phyloP scores from a whole-genome alignment of 441 rosid genomes.

The Adansonia rubrostipa region DNA sequence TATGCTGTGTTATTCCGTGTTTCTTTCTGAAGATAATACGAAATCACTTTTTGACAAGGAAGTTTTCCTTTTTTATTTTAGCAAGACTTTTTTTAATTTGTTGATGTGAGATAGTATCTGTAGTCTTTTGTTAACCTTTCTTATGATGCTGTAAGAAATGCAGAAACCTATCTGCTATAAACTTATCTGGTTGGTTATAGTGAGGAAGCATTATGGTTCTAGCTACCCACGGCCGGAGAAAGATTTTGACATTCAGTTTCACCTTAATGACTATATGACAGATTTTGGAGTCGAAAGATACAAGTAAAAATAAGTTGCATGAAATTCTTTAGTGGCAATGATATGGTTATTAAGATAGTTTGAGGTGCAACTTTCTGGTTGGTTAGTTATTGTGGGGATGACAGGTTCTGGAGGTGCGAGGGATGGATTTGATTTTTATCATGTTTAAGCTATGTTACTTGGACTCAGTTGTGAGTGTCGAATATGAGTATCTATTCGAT shows the following conservation, averaged over 20 bases:
- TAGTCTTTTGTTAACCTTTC: not conserved
- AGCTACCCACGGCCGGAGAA: not conserved
- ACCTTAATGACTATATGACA: not conserved
- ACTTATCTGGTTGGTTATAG: not conserved
- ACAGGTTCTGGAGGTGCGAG: not conserved
- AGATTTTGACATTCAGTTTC: not conserved
- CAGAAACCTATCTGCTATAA: not conserved
- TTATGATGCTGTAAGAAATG: not conserved
- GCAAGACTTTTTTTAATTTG: not conserved
- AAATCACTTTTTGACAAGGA: not conserved
- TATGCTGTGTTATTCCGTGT: not conserved
- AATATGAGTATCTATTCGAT: no score
- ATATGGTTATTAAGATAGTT: slow-evolving; percentile 13
- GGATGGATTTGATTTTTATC: not conserved
- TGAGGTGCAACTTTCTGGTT: not conserved
- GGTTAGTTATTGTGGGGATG: not conserved
- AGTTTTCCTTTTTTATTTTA: not conserved
- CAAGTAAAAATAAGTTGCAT: not conserved
- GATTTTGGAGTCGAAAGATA: not conserved
- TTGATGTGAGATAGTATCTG: not conserved
- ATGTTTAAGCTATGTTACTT: no score
- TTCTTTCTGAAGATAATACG: slow-evolving; percentile 1
- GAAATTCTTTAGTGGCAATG: not conserved
- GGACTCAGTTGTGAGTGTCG: no score
- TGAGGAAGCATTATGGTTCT: not conserved